These are phyloP conservation scores for Crataegus laevigata DNA, from an alignment of 306 rosid species.

Conservation along the genomic window DNA sequence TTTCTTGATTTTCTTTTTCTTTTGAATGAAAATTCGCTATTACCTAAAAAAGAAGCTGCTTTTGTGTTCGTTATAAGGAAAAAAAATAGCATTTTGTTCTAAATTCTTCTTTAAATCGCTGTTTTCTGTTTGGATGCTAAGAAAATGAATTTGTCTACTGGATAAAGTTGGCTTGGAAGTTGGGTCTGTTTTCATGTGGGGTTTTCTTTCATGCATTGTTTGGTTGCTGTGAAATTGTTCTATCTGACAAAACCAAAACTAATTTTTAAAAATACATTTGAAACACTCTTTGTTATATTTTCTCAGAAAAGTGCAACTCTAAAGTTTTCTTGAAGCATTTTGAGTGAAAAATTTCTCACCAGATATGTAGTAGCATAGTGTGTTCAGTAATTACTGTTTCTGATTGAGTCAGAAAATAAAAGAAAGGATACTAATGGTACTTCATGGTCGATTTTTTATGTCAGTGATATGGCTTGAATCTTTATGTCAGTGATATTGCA, in stretches of 20 bases:
- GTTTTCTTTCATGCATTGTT: not conserved
- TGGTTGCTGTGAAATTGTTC: not conserved
- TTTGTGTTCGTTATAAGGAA: too few species aligned
- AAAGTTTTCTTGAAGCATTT: not conserved
- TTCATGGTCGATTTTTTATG: not conserved
- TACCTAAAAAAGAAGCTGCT: too few species aligned
- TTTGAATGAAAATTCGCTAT: too few species aligned
- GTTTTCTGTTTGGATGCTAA: not conserved
- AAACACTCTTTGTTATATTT: not conserved
- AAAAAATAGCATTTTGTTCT: not conserved
- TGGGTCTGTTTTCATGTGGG: not conserved
- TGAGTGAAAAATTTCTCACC: not conserved
- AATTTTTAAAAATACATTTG: not conserved
- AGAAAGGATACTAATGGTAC: not conserved
- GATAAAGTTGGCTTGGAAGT: not conserved
- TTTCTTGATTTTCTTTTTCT: not conserved
- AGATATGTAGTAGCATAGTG: not conserved
- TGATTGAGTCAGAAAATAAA: not conserved
- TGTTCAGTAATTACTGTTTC: not conserved
- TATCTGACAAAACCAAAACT: not conserved
- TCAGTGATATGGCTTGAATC: not conserved
- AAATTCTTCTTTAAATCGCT: not conserved
- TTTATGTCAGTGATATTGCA: too few species aligned
- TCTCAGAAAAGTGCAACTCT: not conserved
- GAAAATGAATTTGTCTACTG: not conserved